Evolutionary conservation across 1,284 basidiomycete genomes (phyloP), one percentile per base, ranked within the genome.

Genomic region (Ganoderma sinense): DNA sequence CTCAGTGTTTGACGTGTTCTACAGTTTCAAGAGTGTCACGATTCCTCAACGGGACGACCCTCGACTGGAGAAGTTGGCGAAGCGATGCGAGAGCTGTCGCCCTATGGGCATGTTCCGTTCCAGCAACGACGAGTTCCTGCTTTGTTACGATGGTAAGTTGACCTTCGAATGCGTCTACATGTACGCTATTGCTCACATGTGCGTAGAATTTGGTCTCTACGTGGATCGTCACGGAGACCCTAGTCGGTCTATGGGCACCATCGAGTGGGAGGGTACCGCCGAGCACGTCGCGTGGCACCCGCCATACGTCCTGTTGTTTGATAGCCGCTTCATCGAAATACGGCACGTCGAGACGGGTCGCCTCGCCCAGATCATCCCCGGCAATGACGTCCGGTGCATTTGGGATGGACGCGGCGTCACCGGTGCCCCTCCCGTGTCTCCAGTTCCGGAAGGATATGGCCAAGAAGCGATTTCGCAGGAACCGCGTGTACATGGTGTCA

Each of bases 231-330:
- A 97, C 72, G 96, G 97, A 51, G 91, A 94, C 66, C 95, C 94
- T 1, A 93, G 90, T 74, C 91, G 94, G 58, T 79, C 85, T 33
- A 84, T 90, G 68, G 87, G 87, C 40, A 90, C 92, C 5, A 95
- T 98, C 76, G 97, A 98, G 79, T 99, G 97, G 96, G 97, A 99
- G 82, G 96, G 96, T 14, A 93, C 89, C 2, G 94, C 94, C 1
- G 94, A 96, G 76, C 91, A 89, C 55, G 94, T 96, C 36, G 95
- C 95, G 0, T 92, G 94, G 83, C 95, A 97, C 76, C 90, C 93
- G 62, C 95, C 96, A 0, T 97, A 97, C 76, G 87, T 99, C 64
- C 87, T 98, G 23, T 91, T 97, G 43, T 96, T 98, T 81, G 96
- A 97, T 79, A 86, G 90, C 20, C 91, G 94, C 39, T 98, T 98